Percentiles rank a stretch among this genome's conserved stretches.
phyloP scores from a whole-genome alignment of 306 rosid species.

The Aeschynomene evenia region DNA sequence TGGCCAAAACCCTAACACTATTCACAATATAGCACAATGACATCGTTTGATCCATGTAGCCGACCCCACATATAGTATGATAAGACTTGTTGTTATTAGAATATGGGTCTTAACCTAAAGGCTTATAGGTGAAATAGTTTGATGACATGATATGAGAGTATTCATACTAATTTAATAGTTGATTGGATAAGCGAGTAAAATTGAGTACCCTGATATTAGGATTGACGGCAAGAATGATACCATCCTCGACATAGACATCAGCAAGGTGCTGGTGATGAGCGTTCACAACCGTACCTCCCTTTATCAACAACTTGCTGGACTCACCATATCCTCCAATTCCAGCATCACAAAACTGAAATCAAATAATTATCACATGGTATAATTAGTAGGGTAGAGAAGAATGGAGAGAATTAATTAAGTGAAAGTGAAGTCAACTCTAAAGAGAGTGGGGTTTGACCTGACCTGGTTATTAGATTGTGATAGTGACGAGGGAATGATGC shows the following conservation, averaged over 20 bases:
- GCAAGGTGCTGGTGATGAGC: conserved; percentile 76
- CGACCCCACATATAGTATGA: no score
- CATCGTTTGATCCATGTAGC: no score
- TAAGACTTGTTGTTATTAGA: no score
- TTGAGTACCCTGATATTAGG: conserved; percentile 61
- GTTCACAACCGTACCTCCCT: conserved; percentile 79
- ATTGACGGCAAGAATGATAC: conserved; percentile 65
- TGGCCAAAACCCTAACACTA: no score
- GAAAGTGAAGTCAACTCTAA: conserved; percentile 17
- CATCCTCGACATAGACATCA: conserved; percentile 84
- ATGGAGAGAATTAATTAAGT: no score
- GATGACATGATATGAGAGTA: background rate
- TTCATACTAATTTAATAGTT: no score
- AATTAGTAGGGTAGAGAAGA: no score
- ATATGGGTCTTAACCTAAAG: no score
- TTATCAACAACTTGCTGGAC: conserved; percentile 62
- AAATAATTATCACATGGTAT: no score
- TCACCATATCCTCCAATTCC: conserved; percentile 45
- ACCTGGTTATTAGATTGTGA: conserved; percentile 66
- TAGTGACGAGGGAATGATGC: conserved; percentile 21
- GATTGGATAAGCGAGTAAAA: no score
- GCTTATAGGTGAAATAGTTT: no score
- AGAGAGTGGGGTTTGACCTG: background rate
- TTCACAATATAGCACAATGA: no score
- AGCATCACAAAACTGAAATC: conserved; percentile 79